Base-by-base conservation (phyloP, 106 monocot genomes). In the Chionographis japonica region DNA sequence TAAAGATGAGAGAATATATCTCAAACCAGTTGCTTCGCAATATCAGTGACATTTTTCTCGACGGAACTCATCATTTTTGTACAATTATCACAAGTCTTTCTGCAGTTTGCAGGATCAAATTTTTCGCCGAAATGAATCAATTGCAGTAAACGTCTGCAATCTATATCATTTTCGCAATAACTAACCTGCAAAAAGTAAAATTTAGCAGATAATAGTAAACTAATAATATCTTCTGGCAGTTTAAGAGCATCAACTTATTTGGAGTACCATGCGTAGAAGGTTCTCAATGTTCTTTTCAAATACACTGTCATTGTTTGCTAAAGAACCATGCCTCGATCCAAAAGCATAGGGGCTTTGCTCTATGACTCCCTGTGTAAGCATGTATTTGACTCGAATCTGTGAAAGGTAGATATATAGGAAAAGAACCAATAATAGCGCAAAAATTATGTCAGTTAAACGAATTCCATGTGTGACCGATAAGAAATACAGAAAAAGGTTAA, bases 51-150 rank as follows among this genome's bases (percentile, higher is more conserved):
- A 79, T 98, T 66, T 68, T 86, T 98, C 62, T 84, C 87, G 8
- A 85, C 39, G 39, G 52, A 93, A 58, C 36, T 83, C 56, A 81
- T 78, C 72, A 72, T 67, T 72, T 79, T 98, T 42, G 72, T 74
- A 77, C 97, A 98, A 66, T 92, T 93, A 73, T 98, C 97, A 59
- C 97, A 98, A 18, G 92, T 93, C 46, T 72, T 87, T 42, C 60
- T 58, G 67, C 97, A 98, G 68, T 85, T 81, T 67, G 17, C 50
- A 52, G 92, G 87, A 81, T 86, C 71, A 71, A 98, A 98, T 36
- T 90, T 98, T 78, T 98, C 97, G 55, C 97, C 97, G 77, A 98
- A 90, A 81, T 98, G 97, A 69, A 98, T 69, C 52, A 98, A 77
- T 75, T 98, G 97, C 55, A 93, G 65, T 12, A 98, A 42, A 8